Conservation (phyloP, 1,284 basidiomycete genomes). For the Exobasidium cylindrosporum region DNA sequence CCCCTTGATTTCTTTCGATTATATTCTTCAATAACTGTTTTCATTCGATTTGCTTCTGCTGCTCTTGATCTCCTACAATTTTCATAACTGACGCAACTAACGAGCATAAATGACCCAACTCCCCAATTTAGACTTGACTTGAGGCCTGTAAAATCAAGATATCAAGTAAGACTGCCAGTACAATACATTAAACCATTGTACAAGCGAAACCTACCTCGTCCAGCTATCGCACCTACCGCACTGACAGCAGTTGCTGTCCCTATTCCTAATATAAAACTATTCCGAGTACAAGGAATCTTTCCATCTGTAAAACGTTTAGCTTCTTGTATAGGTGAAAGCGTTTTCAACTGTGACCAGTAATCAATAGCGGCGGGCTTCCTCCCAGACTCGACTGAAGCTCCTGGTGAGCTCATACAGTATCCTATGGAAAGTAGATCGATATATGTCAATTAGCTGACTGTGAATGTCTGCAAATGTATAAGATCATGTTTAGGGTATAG, state of each 20-base stretch:
- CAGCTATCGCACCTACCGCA: not conserved
- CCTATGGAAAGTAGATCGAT: too few relatives aligned
- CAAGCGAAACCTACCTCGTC: slow-evolving; percentile 1
- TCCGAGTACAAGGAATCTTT: slow-evolving; percentile 1
- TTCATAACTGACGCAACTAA: not conserved
- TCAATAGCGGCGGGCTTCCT: too few relatives aligned
- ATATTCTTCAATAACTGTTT: slow-evolving; percentile 4
- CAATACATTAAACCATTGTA: too few relatives aligned
- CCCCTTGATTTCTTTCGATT: not conserved
- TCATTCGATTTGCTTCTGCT: slow-evolving; percentile 7
- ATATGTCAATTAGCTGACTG: too few relatives aligned
- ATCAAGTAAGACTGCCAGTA: too few relatives aligned
- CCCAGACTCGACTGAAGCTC: too few relatives aligned
- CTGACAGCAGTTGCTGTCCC: not conserved
- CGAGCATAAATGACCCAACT: not conserved
- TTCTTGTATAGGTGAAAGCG: not conserved
- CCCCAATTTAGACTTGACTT: slow-evolving; percentile 10
- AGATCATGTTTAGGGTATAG: too few relatives aligned
- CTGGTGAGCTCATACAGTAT: too few relatives aligned
- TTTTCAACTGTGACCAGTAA: not conserved
- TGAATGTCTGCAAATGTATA: too few relatives aligned
- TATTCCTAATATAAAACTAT: slow-evolving; percentile 7
- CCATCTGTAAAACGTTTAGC: not conserved
- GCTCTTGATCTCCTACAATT: slow-evolving; percentile 1
- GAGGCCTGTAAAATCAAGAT: not conserved